Evolutionary conservation across 768 basidiomycete genomes (phyloP), one percentile per base, ranked within the genome.

Genomic region (Suillus tomentosus): DNA sequence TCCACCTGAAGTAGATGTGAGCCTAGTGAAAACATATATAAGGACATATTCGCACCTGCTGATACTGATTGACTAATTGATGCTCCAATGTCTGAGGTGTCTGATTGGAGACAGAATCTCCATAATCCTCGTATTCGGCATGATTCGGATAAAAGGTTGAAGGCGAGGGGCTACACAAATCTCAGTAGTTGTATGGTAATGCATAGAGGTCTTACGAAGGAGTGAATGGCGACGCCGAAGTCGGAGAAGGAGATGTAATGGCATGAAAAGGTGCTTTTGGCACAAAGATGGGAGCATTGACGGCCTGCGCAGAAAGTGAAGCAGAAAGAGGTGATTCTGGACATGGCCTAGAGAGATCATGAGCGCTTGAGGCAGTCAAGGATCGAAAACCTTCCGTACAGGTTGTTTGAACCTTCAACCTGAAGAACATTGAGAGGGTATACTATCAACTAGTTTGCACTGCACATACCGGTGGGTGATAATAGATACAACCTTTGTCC

Each of bases 241-340:
- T 62, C 37, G 74, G 67, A 61, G 76, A 73, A 42, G 79, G 74
- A 31, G 76, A 69, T 10, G 73, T 63, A 27, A 74, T 65, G 57
- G 69, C 77, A 72, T 89, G 91, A 15, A 91, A 90, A 34, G 75
- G 67, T 63, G 72, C 78, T 73, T 91, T 93, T 22, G 93, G 92
- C 24, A 95, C 86, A 66, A 95, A 95, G 50, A 94, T 86, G 42
- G 93, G 91, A 1, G 92, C 92, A 72, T 94, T 91, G 61, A 92
- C 84, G 3, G 90, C 90, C 66, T 90, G 85, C 51, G 88, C 82
- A 3, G 85, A 82, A 76, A 82, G 71, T 15, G 80, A 66, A 11
- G 75, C 70, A 58, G 79, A 73, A 47, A 72, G 69, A 37, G 85
- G 82, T 22, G 84, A 82, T 51, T 83, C 81, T n/a, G 81, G 74